Evolutionary conservation across 306 rosid genomes (phyloP).

Genomic region (Glycine soja): DNA sequence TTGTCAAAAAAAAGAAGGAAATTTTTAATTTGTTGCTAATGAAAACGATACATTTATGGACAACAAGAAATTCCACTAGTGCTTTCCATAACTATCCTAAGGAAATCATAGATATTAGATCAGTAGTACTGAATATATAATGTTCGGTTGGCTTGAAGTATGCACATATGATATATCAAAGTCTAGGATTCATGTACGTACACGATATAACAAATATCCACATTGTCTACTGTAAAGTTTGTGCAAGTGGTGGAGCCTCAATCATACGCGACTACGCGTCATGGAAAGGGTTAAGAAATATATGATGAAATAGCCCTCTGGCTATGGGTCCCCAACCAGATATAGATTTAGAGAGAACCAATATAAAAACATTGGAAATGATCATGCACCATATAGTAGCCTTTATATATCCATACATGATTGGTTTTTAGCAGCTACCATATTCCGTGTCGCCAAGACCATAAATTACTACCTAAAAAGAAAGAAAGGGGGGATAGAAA

Average conservation of each 20-base stretch:
- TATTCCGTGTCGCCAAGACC: conserved; percentile 22
- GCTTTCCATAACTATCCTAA: no score
- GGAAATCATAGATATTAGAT: no score
- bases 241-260: conserved; percentile 30
- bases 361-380: conserved; percentile 15
- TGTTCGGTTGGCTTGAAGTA: no score
- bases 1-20: no score
- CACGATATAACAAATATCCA: no score
- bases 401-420: conserved; percentile 13
- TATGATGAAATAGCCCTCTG: neutral
- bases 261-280: neutral
- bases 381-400: neutral
- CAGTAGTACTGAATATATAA: no score
- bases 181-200: no score
- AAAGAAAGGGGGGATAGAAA: neutral
- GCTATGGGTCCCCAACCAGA: conserved; percentile 26
- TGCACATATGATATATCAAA: no score
- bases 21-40: no score
- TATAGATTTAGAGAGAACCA: conserved; percentile 15
- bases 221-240: neutral
- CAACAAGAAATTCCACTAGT: no score
- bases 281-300: neutral
- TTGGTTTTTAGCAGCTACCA: conserved; percentile 12
- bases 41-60: no score
- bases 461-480: neutral